Base-by-base conservation (phyloP, 2,329 filamentous ascomycete genomes). In the Pseudocercospora fuligena region DNA sequence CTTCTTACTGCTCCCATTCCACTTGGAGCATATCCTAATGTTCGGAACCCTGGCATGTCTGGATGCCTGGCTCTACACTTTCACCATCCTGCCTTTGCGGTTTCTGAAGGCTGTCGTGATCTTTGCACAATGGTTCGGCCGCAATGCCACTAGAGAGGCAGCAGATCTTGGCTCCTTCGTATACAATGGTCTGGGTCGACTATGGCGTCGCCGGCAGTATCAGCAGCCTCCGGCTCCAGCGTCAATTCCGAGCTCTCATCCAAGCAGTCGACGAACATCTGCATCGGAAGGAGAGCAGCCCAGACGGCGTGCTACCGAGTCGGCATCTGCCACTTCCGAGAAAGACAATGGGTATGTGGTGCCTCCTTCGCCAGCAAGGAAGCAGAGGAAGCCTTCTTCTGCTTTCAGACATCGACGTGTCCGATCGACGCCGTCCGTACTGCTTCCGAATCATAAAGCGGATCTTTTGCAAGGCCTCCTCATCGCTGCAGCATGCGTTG, bases 1-100 rank as follows among this genome's bases (percentile, higher is more conserved):
- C 77, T 96, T 97, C 67, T 80, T 99, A 5, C 83, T 93, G 27
- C 82, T 99, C 3, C 93, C 94, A 0, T 86, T 88, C 0, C 92
- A 91, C 67, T 84, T 99, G 5, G 95, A 99, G 80, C 87, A 90
- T 54, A 90, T 94, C 0, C 85, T 99, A 5, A 88, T 89, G 66
- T 98, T 99, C 80, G 95, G 95, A 6, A 90, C 92, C 0, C 80
- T 98, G 36, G 94, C 94, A 6, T 99, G 95, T 79, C 84, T 99
- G 5, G 95, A 99, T 78, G 92, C 94, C 1, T 99, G 94, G 93
- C 86, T 99, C 1, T 95, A 97, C 80, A 96, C 93, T 0, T 96
- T 99, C 73, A 99, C 95, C 0, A 97, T 99, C 53, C 83, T 99
- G 0, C 95, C 95, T 0, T 85, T 99, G 66, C 88, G 95, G 2